A percentile compares a stretch with the other conserved stretches of the same genome.
phyloP scores from a whole-genome alignment of 2,329 filamentous ascomycete species.

The Diaporthe sp. region DNA sequence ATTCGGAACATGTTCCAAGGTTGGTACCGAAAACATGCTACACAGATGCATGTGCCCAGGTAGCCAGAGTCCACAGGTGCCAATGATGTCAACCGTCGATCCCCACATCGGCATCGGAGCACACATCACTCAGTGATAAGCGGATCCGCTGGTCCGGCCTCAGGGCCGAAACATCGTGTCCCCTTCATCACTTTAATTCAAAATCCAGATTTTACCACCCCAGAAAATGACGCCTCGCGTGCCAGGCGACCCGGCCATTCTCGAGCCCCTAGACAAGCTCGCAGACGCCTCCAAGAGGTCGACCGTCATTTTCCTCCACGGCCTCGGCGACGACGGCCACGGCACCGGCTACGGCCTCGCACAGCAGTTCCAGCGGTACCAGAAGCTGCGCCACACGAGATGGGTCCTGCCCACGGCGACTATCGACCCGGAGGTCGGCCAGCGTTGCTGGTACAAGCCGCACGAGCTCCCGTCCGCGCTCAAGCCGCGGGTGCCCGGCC shows the following conservation, averaged over 20 bases:
- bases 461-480: conserved; percentile 27
- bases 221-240: conserved; percentile 11
- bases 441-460: conserved; percentile 35
- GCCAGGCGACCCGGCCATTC: conserved; percentile 21
- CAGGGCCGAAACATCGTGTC: neutral
- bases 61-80: neutral
- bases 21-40: neutral
- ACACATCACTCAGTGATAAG: neutral
- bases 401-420: conserved; percentile 32
- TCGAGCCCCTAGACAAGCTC: conserved; percentile 26
- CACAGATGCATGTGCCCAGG: too few species aligned
- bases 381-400: conserved; percentile 30
- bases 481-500: conserved; percentile 14
- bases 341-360: conserved; percentile 35
- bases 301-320: conserved; percentile 36
- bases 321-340: conserved; percentile 34
- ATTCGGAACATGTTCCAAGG: too few species aligned
- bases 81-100: conserved; percentile 25
- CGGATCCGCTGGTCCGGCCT: neutral
- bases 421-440: conserved; percentile 24
- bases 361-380: conserved; percentile 33
- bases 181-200: neutral
- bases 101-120: conserved; percentile 20
- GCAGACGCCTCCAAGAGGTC: conserved; percentile 23
- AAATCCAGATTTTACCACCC: neutral